A percentile compares a stretch with the other conserved stretches of the same genome.
Conservation (phyloP, 2,329 filamentous ascomycete genomes). For the Colletotrichum aenigma region DNA sequence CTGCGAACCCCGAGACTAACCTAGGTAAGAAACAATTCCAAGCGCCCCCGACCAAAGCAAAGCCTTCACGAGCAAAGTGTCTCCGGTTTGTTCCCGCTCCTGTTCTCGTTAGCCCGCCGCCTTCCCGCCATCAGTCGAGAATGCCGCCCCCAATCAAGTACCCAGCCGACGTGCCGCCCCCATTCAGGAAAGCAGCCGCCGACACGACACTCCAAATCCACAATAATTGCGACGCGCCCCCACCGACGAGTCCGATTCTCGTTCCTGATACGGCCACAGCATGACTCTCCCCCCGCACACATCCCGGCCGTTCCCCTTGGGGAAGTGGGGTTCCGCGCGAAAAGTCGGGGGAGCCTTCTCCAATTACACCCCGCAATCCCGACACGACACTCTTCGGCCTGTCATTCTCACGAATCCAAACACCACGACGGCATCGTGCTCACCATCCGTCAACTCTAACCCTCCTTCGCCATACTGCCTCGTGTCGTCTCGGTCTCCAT, state of each 20-base stretch:
- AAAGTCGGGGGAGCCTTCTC: not conserved
- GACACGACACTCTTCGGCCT: not conserved
- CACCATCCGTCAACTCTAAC: not conserved
- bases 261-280: not conserved
- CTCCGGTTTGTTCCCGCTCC: not conserved
- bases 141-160: not conserved
- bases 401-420: not conserved
- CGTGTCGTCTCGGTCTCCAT: not conserved
- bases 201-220: not conserved
- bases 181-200: not conserved
- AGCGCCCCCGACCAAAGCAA: not conserved
- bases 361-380: not conserved
- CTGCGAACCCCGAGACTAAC: not conserved
- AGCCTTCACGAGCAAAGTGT: not conserved
- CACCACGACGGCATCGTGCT: not conserved
- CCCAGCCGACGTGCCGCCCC: not conserved
- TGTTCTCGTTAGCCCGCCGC: not conserved
- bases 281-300: not conserved
- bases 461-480: not conserved
- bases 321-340: not conserved
- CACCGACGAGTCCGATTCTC: constrained; percentile 6
- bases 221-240: not conserved
- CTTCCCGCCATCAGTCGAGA: not conserved
- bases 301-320: not conserved
- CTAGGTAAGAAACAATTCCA: not conserved